These are phyloP conservation scores for Echria macrotheca DNA, from an alignment of 495 filamentous ascomycete genomes.

Conservation along the genomic window DNA sequence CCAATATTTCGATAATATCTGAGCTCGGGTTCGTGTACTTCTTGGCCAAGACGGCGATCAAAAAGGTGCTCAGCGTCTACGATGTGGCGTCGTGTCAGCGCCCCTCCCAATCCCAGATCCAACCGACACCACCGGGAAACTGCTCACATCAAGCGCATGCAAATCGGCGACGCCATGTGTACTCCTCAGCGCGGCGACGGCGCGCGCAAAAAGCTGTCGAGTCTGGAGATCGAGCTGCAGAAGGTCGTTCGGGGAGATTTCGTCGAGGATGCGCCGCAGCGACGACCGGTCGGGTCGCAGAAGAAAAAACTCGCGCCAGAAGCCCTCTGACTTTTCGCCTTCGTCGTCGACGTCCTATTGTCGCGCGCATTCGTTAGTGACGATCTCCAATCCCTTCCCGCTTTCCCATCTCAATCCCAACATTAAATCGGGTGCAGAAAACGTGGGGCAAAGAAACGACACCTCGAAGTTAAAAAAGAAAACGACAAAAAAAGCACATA, in stretches of 20 bases:
- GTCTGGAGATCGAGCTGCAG: slow-evolving; percentile 70
- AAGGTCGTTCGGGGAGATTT: slow-evolving; percentile 65
- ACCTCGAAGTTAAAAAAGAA: not conserved
- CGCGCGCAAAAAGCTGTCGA: slow-evolving; percentile 68
- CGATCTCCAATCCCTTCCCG: not conserved
- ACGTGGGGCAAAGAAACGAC: not conserved
- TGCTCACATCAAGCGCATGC: slow-evolving; percentile 81
- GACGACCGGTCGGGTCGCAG: slow-evolving; percentile 66
- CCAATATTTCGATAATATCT: slow-evolving; percentile 84
- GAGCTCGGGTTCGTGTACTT: slow-evolving; percentile 94
- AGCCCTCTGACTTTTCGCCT: slow-evolving; percentile 69
- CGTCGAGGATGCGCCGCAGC: slow-evolving; percentile 60
- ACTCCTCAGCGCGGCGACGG: slow-evolving; percentile 62
- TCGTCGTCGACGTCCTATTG: slow-evolving; percentile 51
- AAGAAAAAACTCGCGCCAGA: slow-evolving; percentile 95
- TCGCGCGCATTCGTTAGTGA: not conserved
- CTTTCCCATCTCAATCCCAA: not conserved
- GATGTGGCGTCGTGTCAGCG: not conserved
- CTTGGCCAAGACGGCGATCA: slow-evolving; percentile 74
- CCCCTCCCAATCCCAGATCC: not conserved
- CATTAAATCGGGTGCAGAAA: not conserved
- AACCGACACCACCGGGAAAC: not conserved
- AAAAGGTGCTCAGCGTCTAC: slow-evolving; percentile 86
- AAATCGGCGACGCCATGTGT: slow-evolving; percentile 59
- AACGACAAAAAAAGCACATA: slow-evolving; percentile 30